A percentile compares a stretch with the other conserved stretches of the same genome.
Evolutionary conservation across 2,329 filamentous ascomycete species (phyloP).

Genomic region (Amylocarpus encephaloides): DNA sequence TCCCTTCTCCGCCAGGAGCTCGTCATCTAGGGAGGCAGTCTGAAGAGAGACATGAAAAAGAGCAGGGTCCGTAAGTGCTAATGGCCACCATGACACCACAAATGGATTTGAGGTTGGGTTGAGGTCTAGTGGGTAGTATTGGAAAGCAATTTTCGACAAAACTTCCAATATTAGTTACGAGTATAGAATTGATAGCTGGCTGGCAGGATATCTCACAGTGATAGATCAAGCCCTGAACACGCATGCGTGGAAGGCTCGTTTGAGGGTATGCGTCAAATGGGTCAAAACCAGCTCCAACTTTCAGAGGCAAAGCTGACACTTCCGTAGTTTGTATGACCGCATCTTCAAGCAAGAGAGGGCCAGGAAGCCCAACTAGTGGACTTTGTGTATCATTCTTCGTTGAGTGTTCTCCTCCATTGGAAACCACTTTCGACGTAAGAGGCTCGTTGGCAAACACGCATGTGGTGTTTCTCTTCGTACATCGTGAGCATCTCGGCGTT

Average conservation of each 20-base stretch:
- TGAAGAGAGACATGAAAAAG: conserved; percentile 54
- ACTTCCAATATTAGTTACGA: conserved; percentile 35
- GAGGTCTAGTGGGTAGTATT: conserved; percentile 53
- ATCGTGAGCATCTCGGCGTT: conserved; percentile 49
- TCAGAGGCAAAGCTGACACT: background rate
- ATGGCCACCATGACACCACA: conserved; percentile 53
- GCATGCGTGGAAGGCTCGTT: conserved; percentile 44
- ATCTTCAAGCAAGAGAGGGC: background rate
- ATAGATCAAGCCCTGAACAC: conserved; percentile 50
- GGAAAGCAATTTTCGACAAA: conserved; percentile 50
- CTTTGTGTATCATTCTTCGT: background rate
- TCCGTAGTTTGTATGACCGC: background rate
- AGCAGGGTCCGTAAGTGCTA: conserved; percentile 48
- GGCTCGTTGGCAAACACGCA: conserved; percentile 52
- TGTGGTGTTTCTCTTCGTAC: conserved; percentile 39
- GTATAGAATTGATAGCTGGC: background rate
- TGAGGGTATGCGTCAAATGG: conserved; percentile 51
- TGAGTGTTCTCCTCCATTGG: background rate
- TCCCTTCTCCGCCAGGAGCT: conserved; percentile 44
- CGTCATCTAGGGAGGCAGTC: conserved; percentile 51
- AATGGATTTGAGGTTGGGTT: conserved; percentile 49
- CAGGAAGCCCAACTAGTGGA: background rate
- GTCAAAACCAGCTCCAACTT: conserved; percentile 35
- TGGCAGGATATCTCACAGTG: conserved; percentile 38
- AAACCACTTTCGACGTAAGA: conserved; percentile 26